Percentiles rank a stretch among this genome's conserved stretches.
Conservation (phyloP, 2,329 filamentous ascomycete species). For the Cordyceps farinosa region DNA sequence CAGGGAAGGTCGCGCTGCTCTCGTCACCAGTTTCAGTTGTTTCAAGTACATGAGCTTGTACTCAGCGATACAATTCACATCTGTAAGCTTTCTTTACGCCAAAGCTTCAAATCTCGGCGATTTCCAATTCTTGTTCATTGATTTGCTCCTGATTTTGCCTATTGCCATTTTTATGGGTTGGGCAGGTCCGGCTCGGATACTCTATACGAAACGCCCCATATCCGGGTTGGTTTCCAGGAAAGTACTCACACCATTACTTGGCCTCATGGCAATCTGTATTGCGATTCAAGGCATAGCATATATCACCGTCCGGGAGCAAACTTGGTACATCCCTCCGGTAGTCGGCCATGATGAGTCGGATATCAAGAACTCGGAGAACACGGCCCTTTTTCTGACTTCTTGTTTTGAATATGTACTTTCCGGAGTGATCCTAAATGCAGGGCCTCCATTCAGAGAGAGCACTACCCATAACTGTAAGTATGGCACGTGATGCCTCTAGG, state of each 20-base stretch:
- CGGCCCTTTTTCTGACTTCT: conserved; percentile 80
- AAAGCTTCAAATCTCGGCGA: conserved; percentile 92
- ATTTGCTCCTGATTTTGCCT: conserved; percentile 84
- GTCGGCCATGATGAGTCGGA: conserved; percentile 76
- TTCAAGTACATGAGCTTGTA: conserved; percentile 99
- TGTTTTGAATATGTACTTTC: conserved; percentile 95
- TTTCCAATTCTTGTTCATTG: conserved; percentile 97
- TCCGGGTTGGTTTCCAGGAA: conserved; percentile 90
- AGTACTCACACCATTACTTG: conserved; percentile 81
- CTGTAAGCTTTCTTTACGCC: conserved; percentile 93
- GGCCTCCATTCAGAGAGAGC: conserved; percentile 79
- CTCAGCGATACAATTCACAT: conserved; percentile 98
- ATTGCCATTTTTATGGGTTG: conserved; percentile 99
- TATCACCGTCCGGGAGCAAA: conserved; percentile 68
- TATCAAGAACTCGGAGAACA: conserved; percentile 90
- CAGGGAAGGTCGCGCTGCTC: conserved; percentile 84
- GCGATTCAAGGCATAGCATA: conserved; percentile 72
- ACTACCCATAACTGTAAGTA: conserved; percentile 73
- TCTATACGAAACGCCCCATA: conserved; percentile 83
- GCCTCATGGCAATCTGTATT: conserved; percentile 81
- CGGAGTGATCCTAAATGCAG: conserved; percentile 86
- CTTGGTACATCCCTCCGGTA: conserved; percentile 82
- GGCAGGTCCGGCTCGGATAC: conserved; percentile 75
- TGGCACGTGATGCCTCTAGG: background rate
- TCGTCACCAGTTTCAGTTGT: conserved; percentile 98